Conservation (phyloP, 768 basidiomycete genomes). For the Suillus decipiens region DNA sequence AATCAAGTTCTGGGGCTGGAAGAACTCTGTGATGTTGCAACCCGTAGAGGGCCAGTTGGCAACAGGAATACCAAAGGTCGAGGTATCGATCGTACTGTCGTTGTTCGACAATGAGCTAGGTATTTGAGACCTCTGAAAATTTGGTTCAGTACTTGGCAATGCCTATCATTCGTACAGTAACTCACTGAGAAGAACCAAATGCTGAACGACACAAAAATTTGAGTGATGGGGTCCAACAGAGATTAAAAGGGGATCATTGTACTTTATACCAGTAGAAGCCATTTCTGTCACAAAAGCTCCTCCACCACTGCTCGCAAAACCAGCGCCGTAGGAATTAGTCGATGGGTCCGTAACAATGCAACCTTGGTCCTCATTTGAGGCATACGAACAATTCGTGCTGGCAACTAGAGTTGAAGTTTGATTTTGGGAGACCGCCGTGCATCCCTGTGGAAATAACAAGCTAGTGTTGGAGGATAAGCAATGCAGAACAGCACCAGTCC, state of each 20-base stretch:
- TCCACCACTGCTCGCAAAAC: constrained; percentile 65
- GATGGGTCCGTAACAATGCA: constrained; percentile 62
- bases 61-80: constrained; percentile 63
- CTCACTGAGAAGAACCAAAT: constrained; percentile 35
- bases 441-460: constrained; percentile 39
- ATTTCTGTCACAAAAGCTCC: constrained; percentile 79
- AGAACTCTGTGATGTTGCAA: constrained; percentile 56
- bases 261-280: constrained; percentile 66
- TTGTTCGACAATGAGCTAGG: constrained; percentile 50
- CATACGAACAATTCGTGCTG: constrained; percentile 60
- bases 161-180: neutral
- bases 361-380: constrained; percentile 59
- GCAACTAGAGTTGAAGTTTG: constrained; percentile 54
- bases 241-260: constrained; percentile 24
- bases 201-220: constrained; percentile 14
- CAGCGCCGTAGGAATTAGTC: constrained; percentile 60
- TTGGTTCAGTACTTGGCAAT: neutral
- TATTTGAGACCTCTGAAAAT: constrained; percentile 38
- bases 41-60: constrained; percentile 64
- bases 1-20: constrained; percentile 64
- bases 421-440: constrained; percentile 49
- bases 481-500: constrained; percentile 2
- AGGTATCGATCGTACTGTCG: constrained; percentile 52
- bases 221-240: neutral
- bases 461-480: neutral